Evolutionary conservation across 2,329 filamentous ascomycete species (phyloP).

Genomic region (Paradendryphiella salina): DNA sequence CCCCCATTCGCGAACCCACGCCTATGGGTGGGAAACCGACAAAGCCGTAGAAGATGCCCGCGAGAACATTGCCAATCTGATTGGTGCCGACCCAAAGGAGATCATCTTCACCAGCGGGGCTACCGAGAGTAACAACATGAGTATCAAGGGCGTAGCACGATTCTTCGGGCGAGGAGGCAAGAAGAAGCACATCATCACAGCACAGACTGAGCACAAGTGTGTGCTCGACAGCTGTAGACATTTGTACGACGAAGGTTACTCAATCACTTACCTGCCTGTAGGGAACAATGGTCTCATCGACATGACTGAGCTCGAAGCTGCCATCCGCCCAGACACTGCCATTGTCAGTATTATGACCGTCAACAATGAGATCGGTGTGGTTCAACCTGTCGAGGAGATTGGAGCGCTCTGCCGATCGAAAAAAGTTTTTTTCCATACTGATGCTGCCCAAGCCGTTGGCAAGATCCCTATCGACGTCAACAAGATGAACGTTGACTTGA

Average conservation of each 20-base stretch:
- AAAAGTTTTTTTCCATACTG: constrained; percentile 98
- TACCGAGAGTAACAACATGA: constrained; percentile 99
- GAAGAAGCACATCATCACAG: constrained; percentile 98
- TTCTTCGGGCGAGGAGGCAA: constrained; percentile 93
- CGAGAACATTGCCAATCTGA: constrained; percentile 78
- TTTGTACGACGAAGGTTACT: constrained; percentile 94
- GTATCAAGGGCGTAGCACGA: constrained; percentile 93
- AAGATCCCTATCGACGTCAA: constrained; percentile 98
- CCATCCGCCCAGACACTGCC: constrained; percentile 86
- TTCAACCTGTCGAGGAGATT: constrained; percentile 92
- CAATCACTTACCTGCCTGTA: constrained; percentile 95
- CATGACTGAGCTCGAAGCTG: constrained; percentile 80
- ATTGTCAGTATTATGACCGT: constrained; percentile 98
- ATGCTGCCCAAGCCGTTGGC: constrained; percentile 95
- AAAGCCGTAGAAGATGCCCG: constrained; percentile 88
- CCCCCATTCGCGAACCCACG: constrained; percentile 94
- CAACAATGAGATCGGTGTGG: constrained; percentile 99
- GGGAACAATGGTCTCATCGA: constrained; percentile 82
- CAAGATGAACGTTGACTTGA: constrained; percentile 95
- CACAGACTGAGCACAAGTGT: constrained; percentile 98
- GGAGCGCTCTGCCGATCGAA: constrained; percentile 86
- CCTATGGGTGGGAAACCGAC: constrained; percentile 98
- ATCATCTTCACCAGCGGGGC: constrained; percentile 99
- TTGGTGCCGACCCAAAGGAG: constrained; percentile 94
- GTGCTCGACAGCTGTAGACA: constrained; percentile 96